Evolutionary conservation across 2,329 filamentous ascomycete genomes (phyloP).

Genomic region (Claviceps capensis): DNA sequence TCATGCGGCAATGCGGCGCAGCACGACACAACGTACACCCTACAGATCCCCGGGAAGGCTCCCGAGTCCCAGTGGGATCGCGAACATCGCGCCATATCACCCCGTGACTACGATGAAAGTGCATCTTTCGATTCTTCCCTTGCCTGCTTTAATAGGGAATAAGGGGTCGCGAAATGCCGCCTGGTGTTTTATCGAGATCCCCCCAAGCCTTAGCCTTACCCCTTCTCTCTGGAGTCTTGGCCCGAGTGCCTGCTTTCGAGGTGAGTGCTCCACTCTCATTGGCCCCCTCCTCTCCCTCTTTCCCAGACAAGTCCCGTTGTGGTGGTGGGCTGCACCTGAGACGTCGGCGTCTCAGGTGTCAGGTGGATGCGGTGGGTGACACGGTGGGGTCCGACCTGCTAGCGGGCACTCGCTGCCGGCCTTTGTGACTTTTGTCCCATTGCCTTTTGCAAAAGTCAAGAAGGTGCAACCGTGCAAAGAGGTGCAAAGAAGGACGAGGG

Average conservation of each 20-base stretch:
- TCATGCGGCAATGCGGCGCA: too few species aligned
- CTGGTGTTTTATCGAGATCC: neutral
- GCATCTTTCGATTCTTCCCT: neutral
- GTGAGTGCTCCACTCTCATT: neutral
- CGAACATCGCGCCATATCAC: too few species aligned
- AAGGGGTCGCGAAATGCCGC: neutral
- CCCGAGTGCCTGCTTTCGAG: neutral
- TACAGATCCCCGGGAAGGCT: neutral
- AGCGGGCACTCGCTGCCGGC: neutral
- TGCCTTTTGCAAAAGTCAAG: too few species aligned
- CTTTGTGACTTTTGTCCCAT: too few species aligned
- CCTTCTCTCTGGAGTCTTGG: neutral
- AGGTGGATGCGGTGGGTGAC: conserved; percentile 5
- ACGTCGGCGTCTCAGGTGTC: conserved; percentile 20
- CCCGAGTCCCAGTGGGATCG: too few species aligned
- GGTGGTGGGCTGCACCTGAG: conserved; percentile 17
- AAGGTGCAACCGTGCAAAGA: too few species aligned
- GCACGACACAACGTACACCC: too few species aligned
- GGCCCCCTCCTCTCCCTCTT: neutral
- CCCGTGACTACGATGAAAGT: neutral
- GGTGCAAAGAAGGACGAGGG: too few species aligned
- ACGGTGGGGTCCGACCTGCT: neutral
- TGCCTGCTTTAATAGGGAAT: neutral
- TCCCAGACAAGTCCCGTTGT: neutral
- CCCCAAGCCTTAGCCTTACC: neutral